Conservation (phyloP, 345 rosid genomes). For the Atalantia buxifolia region DNA sequence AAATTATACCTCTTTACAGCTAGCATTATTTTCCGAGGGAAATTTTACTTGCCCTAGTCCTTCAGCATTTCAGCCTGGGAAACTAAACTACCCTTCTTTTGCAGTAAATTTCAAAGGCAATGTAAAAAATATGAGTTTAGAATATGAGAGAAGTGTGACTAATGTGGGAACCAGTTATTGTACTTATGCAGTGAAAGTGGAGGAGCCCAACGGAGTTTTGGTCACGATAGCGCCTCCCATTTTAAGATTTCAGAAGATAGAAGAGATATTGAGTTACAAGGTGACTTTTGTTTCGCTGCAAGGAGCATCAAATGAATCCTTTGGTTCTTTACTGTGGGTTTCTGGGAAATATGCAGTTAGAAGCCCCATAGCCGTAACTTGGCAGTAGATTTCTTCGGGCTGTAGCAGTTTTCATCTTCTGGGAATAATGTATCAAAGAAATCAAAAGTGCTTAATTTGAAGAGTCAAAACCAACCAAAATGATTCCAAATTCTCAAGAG, state of each 20-base stretch:
- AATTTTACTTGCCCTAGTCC: conserved; percentile 29
- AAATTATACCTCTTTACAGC: conserved; percentile 33
- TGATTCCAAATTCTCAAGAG: neutral
- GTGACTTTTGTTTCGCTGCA: conserved; percentile 32
- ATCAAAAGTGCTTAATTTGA: neutral
- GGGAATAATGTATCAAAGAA: neutral
- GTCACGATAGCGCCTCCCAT: conserved; percentile 34
- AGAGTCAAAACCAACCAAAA: neutral
- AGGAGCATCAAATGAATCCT: conserved; percentile 29
- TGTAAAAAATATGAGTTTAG: conserved; percentile 9
- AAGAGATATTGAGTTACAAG: conserved; percentile 55
- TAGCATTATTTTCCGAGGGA: conserved; percentile 22
- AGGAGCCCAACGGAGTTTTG: conserved; percentile 37
- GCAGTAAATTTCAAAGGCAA: conserved; percentile 32
- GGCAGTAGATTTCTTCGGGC: conserved; percentile 22
- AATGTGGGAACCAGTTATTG: conserved; percentile 36
- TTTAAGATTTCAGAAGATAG: conserved; percentile 30
- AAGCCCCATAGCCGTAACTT: conserved; percentile 69
- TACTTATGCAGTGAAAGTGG: conserved; percentile 32
- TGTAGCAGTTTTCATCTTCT: neutral
- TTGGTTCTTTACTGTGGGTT: conserved; percentile 62
- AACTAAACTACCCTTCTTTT: conserved; percentile 63
- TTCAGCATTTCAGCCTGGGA: conserved; percentile 24
- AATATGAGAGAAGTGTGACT: conserved; percentile 38
- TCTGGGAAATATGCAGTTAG: conserved; percentile 49